phyloP scores from a whole-genome alignment of 495 filamentous ascomycete genomes.

The Penicillium cosmopolitanum region DNA sequence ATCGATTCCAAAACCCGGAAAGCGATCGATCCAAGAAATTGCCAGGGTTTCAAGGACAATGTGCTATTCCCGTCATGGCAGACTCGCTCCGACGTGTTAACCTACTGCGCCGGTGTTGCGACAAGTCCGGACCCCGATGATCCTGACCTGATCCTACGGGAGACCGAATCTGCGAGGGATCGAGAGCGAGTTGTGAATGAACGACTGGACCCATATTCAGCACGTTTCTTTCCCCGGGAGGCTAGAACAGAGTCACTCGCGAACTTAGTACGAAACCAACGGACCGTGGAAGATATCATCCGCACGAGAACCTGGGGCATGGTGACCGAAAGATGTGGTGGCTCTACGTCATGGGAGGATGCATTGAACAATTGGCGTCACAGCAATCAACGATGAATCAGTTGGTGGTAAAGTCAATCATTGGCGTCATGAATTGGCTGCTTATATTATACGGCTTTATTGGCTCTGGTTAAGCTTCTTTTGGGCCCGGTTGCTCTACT shows the following conservation, averaged over 20 bases:
- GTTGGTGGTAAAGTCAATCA: no score
- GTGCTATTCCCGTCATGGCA: constrained; percentile 92
- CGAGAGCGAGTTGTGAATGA: constrained; percentile 83
- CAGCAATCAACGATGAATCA: constrained; percentile 30
- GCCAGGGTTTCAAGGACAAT: constrained; percentile 72
- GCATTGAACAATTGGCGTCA: constrained; percentile 66
- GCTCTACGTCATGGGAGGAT: constrained; percentile 60
- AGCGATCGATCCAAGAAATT: constrained; percentile 62
- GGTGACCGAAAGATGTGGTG: constrained; percentile 77
- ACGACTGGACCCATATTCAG: constrained; percentile 89
- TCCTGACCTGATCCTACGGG: constrained; percentile 71
- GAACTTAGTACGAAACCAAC: constrained; percentile 77
- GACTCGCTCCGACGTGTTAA: constrained; percentile 78
- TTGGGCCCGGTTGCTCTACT: constrained; percentile 10
- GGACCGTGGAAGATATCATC: constrained; percentile 85
- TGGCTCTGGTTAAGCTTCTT: no score
- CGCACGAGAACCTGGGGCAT: constrained; percentile 80
- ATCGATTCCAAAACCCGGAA: constrained; percentile 42
- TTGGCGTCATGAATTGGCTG: no score
- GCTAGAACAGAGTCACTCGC: constrained; percentile 83
- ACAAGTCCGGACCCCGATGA: constrained; percentile 87
- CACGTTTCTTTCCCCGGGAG: constrained; percentile 80
- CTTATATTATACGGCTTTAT: no score
- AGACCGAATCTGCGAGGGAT: constrained; percentile 70
- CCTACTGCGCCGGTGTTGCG: constrained; percentile 88